Percentiles rank a stretch among this genome's conserved stretches.
These are phyloP conservation scores for Marsdenia floribunda DNA, from an alignment of 257 asterid genomes.

Conservation along the genomic window DNA sequence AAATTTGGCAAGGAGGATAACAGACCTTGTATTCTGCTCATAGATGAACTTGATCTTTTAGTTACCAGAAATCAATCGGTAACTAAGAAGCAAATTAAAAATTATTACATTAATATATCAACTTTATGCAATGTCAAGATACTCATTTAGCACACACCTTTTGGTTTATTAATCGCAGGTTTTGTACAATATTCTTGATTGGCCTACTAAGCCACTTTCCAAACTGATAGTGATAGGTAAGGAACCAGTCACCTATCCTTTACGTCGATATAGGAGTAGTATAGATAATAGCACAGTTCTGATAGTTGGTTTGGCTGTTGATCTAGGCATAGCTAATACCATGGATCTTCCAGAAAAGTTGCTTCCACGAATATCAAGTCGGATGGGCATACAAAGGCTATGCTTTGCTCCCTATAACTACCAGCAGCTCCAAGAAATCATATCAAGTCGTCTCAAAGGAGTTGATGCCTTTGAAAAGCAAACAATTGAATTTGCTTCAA, in stretches of 20 bases:
- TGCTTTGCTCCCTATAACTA: constrained; percentile 93
- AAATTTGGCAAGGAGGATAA: constrained; percentile 42
- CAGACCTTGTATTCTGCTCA: constrained; percentile 86
- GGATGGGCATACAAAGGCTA: constrained; percentile 99
- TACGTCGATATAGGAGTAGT: background rate
- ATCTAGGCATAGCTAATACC: constrained; percentile 95
- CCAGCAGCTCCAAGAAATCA: constrained; percentile 91
- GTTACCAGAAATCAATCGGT: constrained; percentile 95
- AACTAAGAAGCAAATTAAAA: constrained; percentile 17
- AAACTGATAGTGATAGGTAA: constrained; percentile 84
- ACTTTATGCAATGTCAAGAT: background rate
- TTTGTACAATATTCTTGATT: constrained; percentile 90
- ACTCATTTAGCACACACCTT: background rate
- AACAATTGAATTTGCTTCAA: constrained; percentile 93
- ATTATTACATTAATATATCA: background rate
- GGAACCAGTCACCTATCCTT: constrained; percentile 16
- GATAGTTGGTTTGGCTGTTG: constrained; percentile 7
- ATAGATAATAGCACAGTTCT: background rate
- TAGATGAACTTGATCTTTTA: constrained; percentile 89
- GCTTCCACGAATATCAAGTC: constrained; percentile 94
- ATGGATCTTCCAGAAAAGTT: constrained; percentile 99
- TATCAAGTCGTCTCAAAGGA: constrained; percentile 79
- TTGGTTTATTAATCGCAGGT: constrained; percentile 45
- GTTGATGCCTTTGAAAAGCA: constrained; percentile 75
- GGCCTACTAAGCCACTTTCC: constrained; percentile 94